Evolutionary conservation across 108 stramenopile species (phyloP).

Genomic region (Nitzschia palea): DNA sequence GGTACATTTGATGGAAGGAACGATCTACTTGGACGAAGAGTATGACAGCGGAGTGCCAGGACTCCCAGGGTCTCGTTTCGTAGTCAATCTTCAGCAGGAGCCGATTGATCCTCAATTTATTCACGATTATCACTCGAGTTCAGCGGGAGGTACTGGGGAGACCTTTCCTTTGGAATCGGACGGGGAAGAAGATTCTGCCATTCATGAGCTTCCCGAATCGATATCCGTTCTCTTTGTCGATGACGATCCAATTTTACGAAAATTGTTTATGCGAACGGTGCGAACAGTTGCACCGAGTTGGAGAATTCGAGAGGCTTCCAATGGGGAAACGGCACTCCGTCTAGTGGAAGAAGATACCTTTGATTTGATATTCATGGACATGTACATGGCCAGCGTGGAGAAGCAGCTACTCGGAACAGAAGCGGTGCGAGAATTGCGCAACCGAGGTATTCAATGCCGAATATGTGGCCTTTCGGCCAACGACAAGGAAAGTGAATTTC

Average conservation of each 20-base stretch:
- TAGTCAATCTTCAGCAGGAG: slow-evolving; percentile 30
- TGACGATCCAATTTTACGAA: slow-evolving; percentile 53
- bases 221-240: slow-evolving; percentile 53
- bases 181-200: background rate
- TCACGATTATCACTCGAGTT: slow-evolving; percentile 5
- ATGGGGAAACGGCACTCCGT: slow-evolving; percentile 44
- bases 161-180: background rate
- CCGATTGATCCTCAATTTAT: slow-evolving; percentile 5
- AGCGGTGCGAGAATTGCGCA: slow-evolving; percentile 40
- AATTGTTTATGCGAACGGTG: slow-evolving; percentile 45
- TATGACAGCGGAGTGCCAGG: slow-evolving; percentile 53
- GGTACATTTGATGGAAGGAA: slow-evolving; percentile 50
- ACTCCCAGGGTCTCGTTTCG: slow-evolving; percentile 45
- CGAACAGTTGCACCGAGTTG: slow-evolving; percentile 38
- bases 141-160: background rate
- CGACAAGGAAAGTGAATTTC: slow-evolving; percentile 45
- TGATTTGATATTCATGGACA: slow-evolving; percentile 50
- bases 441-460: slow-evolving; percentile 31
- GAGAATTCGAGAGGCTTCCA: slow-evolving; percentile 49
- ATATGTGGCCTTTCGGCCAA: slow-evolving; percentile 66
- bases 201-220: slow-evolving; percentile 22
- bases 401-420: slow-evolving; percentile 64
- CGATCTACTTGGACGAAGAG: slow-evolving; percentile 40
- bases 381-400: slow-evolving; percentile 62
- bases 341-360: slow-evolving; percentile 38